These are phyloP conservation scores for Atalantia buxifolia DNA, from an alignment of 345 rosid genomes.

Conservation along the genomic window DNA sequence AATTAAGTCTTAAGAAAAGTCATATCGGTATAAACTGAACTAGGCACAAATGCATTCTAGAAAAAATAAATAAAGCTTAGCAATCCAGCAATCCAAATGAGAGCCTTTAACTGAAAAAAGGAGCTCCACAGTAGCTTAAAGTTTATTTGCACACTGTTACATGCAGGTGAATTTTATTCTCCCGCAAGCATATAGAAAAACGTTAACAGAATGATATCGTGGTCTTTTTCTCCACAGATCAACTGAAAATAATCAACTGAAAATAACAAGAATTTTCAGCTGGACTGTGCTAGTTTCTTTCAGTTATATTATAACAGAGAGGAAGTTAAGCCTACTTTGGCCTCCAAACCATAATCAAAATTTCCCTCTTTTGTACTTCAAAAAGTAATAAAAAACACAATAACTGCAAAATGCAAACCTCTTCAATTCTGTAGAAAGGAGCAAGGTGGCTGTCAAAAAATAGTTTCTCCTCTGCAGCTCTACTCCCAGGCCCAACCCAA, in stretches of 20 bases:
- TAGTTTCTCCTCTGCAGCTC: slow-evolving; percentile 84
- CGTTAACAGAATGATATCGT: background rate
- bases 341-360: background rate
- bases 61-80: background rate
- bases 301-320: background rate
- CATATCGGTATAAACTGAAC: background rate
- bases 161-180: background rate
- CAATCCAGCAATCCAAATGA: background rate
- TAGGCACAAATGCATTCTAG: background rate
- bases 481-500: slow-evolving; percentile 94
- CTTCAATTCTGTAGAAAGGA: slow-evolving; percentile 96
- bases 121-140: background rate
- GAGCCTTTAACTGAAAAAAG: background rate
- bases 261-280: background rate
- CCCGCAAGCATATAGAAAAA: background rate
- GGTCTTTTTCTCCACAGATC: background rate
- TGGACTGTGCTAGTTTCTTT: background rate
- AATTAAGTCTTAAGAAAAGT: background rate
- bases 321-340: background rate
- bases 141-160: background rate
- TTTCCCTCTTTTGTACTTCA: background rate
- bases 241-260: background rate
- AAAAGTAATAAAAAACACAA: background rate
- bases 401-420: slow-evolving; percentile 47
- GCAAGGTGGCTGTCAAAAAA: slow-evolving; percentile 92